A percentile compares a stretch with the other conserved stretches of the same genome.
These are phyloP conservation scores for Candida chilensis DNA, from an alignment of 805 yeast species.

Conservation along the genomic window DNA sequence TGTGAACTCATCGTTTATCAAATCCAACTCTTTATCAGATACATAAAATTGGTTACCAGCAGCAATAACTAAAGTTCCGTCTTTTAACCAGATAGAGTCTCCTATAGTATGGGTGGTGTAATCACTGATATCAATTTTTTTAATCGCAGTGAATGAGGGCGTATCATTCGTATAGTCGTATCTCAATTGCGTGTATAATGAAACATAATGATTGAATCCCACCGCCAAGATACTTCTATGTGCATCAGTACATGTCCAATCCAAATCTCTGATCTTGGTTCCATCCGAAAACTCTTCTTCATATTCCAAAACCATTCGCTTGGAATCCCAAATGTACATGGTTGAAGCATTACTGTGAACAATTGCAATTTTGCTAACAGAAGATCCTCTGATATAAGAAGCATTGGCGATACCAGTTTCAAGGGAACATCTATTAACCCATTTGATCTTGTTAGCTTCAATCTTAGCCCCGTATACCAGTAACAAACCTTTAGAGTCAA, in stretches of 20 bases:
- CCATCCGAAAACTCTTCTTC: slow-evolving; percentile 26
- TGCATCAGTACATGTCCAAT: slow-evolving; percentile 72
- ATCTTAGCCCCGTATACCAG: slow-evolving; percentile 35
- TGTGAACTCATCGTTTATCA: slow-evolving; percentile 37
- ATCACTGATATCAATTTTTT: slow-evolving; percentile 58
- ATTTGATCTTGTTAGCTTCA: slow-evolving; percentile 21
- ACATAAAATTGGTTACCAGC: slow-evolving; percentile 85
- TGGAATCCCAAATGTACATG: slow-evolving; percentile 75
- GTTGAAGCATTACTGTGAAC: slow-evolving; percentile 43
- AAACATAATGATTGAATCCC: slow-evolving; percentile 58
- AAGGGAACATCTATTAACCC: slow-evolving; percentile 44
- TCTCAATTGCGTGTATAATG: slow-evolving; percentile 72
- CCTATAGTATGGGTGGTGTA: slow-evolving; percentile 80
- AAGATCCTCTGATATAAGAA: slow-evolving; percentile 59
- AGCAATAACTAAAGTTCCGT: slow-evolving; percentile 75
- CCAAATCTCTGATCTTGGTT: slow-evolving; percentile 57
- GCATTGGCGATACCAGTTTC: slow-evolving; percentile 48
- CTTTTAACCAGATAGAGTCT: slow-evolving; percentile 79
- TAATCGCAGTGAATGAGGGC: slow-evolving; percentile 72
- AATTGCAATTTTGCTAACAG: slow-evolving; percentile 67
- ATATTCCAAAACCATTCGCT: slow-evolving; percentile 58
- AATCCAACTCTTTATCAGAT: slow-evolving; percentile 61
- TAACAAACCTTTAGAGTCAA: slow-evolving; percentile 42
- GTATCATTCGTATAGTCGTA: slow-evolving; percentile 80
- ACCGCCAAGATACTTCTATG: slow-evolving; percentile 71